A percentile compares a stretch with the other conserved stretches of the same genome.
phyloP scores from a whole-genome alignment of 768 basidiomycete species.

The Macrolepiota dolichaula region DNA sequence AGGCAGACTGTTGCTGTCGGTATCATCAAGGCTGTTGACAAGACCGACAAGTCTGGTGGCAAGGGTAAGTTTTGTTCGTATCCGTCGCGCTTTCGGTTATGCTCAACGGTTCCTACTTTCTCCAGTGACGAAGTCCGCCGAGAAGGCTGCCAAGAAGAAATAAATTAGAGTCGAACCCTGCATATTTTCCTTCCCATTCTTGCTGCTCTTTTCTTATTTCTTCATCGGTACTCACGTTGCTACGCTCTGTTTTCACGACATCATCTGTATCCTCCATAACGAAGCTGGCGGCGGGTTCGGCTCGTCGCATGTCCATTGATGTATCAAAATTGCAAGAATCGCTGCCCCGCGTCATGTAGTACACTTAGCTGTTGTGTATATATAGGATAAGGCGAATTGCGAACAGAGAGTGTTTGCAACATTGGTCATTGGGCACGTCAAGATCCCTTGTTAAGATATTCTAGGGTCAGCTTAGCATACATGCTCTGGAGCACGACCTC shows the following conservation, averaged over 20 bases:
- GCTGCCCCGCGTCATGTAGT: constrained; percentile 18
- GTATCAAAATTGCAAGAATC: constrained; percentile 15
- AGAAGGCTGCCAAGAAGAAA: constrained; percentile 96
- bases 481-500: constrained; percentile 59
- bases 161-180: constrained; percentile 79
- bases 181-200: constrained; percentile 46
- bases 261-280: constrained; percentile 43
- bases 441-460: neutral
- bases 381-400: constrained; percentile 11
- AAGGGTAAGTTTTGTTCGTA: constrained; percentile 55
- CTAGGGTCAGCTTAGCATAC: constrained; percentile 53
- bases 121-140: constrained; percentile 88
- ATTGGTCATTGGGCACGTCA: neutral
- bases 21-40: constrained; percentile 97
- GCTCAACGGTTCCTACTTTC: neutral
- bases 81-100: neutral
- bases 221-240: constrained; percentile 37
- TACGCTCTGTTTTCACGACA: constrained; percentile 26
- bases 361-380: constrained; percentile 18
- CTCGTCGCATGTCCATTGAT: constrained; percentile 21
- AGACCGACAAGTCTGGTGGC: constrained; percentile 85
- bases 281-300: constrained; percentile 20
- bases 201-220: constrained; percentile 42
- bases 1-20: constrained; percentile 98
- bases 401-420: constrained; percentile 15